A percentile compares a stretch with the other conserved stretches of the same genome.
phyloP scores from a whole-genome alignment of 2,329 filamentous ascomycete genomes.

The Thyridium curvatum region DNA sequence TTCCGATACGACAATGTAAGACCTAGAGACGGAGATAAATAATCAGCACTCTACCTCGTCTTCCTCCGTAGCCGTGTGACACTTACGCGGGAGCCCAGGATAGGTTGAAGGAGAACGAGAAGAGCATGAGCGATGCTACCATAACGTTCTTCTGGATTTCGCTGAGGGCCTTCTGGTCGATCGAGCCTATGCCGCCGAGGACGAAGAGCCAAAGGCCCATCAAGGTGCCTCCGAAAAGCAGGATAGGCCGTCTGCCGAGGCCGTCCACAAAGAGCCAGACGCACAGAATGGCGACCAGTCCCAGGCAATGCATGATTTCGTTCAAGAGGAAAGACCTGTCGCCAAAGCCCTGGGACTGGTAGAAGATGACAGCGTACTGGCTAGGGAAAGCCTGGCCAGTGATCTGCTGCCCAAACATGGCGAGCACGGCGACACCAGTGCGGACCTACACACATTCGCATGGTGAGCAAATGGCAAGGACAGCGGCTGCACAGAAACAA shows the following conservation, averaged over 20 bases:
- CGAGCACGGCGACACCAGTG: slow-evolving; percentile 17
- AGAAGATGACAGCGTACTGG: slow-evolving; percentile 22
- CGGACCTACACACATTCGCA: not conserved
- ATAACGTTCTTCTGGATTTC: slow-evolving; percentile 4
- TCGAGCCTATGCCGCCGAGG: slow-evolving; percentile 10
- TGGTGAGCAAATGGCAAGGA: too few species aligned
- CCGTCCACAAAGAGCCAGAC: slow-evolving; percentile 18
- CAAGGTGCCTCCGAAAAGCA: slow-evolving; percentile 14
- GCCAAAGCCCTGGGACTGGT: slow-evolving; percentile 17
- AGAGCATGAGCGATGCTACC: slow-evolving; percentile 15
- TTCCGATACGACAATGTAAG: slow-evolving; percentile 19
- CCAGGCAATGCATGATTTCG: too few species aligned
- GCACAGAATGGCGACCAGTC: slow-evolving; percentile 8
- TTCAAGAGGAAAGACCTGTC: slow-evolving; percentile 16
- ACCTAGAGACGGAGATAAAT: slow-evolving; percentile 5
- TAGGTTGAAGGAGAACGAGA: slow-evolving; percentile 14
- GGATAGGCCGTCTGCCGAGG: slow-evolving; percentile 16
- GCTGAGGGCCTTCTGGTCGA: slow-evolving; percentile 4
- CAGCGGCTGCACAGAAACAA: too few species aligned
- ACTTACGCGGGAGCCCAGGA: slow-evolving; percentile 20
- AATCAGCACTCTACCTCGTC: too few species aligned
- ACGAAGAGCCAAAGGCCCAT: slow-evolving; percentile 17
- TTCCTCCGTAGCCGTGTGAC: too few species aligned
- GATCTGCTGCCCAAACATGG: slow-evolving; percentile 24
- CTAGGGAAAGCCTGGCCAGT: slow-evolving; percentile 22